phyloP scores from a whole-genome alignment of 1,284 basidiomycete species.

The Tilletia caries region DNA sequence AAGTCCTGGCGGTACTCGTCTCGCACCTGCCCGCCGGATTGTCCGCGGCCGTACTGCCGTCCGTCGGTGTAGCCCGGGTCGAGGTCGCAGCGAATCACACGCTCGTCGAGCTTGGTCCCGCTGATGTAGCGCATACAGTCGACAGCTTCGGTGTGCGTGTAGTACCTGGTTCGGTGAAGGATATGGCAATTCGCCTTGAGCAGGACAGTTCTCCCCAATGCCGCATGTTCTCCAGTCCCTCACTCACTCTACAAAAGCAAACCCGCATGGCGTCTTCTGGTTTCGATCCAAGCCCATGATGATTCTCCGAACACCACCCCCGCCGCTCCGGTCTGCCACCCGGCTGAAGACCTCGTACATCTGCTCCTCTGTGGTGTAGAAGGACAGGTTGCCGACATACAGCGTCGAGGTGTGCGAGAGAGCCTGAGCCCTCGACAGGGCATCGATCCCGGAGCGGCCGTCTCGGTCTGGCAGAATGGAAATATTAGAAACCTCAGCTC shows the following conservation, averaged over 20 bases:
- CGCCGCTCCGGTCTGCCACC: slow-evolving; percentile 81
- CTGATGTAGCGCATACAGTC: slow-evolving; percentile 89
- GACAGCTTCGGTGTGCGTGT: slow-evolving; percentile 88
- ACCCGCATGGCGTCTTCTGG: slow-evolving; percentile 96
- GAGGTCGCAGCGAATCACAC: slow-evolving; percentile 94
- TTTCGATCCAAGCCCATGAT: slow-evolving; percentile 99
- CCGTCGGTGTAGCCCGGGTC: slow-evolving; percentile 98
- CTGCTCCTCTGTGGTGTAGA: slow-evolving; percentile 96
- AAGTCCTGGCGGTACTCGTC: slow-evolving; percentile 98
- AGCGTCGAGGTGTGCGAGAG: slow-evolving; percentile 59
- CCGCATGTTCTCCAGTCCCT: too few species aligned
- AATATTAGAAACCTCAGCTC: too few species aligned
- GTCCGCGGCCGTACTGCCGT: slow-evolving; percentile 92
- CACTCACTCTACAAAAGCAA: slow-evolving; percentile 85
- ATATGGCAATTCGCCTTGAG: slow-evolving; percentile 1
- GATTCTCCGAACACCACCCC: slow-evolving; percentile 94
- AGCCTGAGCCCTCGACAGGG: slow-evolving; percentile 56
- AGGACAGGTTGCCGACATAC: slow-evolving; percentile 92
- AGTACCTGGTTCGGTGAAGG: slow-evolving; percentile 61
- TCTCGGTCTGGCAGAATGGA: slow-evolving; percentile 49
- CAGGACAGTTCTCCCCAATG: too few species aligned
- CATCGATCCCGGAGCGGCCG: slow-evolving; percentile 48
- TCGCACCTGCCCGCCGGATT: slow-evolving; percentile 85
- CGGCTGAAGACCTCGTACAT: slow-evolving; percentile 97
- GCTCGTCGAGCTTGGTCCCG: slow-evolving; percentile 98